Evolutionary conservation across 2,329 filamentous ascomycete genomes (phyloP).

Genomic region (Pseudopyricularia cyperi): DNA sequence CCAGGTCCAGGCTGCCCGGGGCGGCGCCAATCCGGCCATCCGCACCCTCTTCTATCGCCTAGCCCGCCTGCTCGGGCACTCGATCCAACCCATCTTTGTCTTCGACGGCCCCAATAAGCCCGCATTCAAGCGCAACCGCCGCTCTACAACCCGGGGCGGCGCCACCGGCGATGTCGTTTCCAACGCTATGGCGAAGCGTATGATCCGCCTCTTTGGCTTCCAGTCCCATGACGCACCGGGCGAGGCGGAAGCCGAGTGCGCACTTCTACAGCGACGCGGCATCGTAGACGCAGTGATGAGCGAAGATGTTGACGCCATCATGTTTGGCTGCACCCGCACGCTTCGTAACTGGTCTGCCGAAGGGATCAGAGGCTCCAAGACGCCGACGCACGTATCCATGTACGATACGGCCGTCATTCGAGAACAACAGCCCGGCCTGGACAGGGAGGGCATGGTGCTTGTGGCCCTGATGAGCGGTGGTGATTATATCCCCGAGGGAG

Average conservation of each 20-base stretch:
- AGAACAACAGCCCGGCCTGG: conserved; percentile 42
- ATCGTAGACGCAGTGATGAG: conserved; percentile 88
- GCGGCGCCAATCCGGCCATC: conserved; percentile 79
- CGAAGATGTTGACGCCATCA: conserved; percentile 93
- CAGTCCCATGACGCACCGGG: conserved; percentile 76
- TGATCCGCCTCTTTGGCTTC: conserved; percentile 78
- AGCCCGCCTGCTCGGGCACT: conserved; percentile 35
- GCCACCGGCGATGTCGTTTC: conserved; percentile 54
- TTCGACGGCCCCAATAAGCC: conserved; percentile 41
- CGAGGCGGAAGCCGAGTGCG: conserved; percentile 93
- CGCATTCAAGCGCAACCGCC: conserved; percentile 77
- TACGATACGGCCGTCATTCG: conserved; percentile 52
- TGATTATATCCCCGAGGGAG: conserved; percentile 81
- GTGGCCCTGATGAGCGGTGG: conserved; percentile 92
- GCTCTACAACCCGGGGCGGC: conserved; percentile 44
- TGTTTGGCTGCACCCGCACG: conserved; percentile 80
- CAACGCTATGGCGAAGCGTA: conserved; percentile 65
- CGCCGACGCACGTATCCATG: conserved; percentile 76
- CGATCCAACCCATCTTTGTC: conserved; percentile 38
- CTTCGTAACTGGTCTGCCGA: conserved; percentile 77
- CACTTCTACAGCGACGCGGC: conserved; percentile 66
- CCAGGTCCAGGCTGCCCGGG: conserved; percentile 72
- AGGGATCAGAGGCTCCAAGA: conserved; percentile 46
- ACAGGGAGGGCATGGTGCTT: conserved; percentile 81
- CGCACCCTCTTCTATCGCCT: conserved; percentile 89